Conservation (phyloP, 805 yeast genomes). For the Metschnikowia baotianmanensis region DNA sequence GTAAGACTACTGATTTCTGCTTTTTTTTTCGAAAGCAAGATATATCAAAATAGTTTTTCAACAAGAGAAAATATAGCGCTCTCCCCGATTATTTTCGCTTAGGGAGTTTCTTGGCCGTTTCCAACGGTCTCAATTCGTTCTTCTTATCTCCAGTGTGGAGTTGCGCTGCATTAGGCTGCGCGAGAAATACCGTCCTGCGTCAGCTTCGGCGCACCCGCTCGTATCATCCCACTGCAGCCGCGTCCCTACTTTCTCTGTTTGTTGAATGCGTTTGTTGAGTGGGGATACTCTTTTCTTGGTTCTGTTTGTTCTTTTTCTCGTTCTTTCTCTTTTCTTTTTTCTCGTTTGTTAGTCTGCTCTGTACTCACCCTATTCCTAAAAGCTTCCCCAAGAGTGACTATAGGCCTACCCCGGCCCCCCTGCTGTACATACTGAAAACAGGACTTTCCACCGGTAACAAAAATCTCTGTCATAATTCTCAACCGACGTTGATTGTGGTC, state of each 20-base stretch:
- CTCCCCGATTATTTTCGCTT: too few species aligned
- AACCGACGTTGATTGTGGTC: too few species aligned
- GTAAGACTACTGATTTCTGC: too few species aligned
- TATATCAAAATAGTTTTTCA: too few species aligned
- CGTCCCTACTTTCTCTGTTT: not conserved
- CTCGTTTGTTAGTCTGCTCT: too few species aligned
- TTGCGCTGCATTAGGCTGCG: conserved; percentile 1
- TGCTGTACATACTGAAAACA: not conserved
- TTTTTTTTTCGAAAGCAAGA: too few species aligned
- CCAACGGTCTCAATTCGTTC: too few species aligned
- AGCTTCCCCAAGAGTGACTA: not conserved
- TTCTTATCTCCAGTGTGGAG: not conserved
- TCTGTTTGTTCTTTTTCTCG: not conserved
- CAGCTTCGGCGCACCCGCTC: conserved; percentile 1
- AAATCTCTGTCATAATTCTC: too few species aligned
- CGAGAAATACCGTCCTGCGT: conserved; percentile 3
- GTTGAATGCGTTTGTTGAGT: too few species aligned
- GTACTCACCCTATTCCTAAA: not conserved
- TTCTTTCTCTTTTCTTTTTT: not conserved
- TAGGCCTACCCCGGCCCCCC: conserved; percentile 4
- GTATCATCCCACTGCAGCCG: not conserved
- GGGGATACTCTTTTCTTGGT: not conserved
- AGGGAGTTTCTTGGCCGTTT: too few species aligned
- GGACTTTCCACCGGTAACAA: not conserved
- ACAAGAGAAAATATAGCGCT: too few species aligned